phyloP scores from a whole-genome alignment of 805 yeast species.

The Lipomyces anomalus region DNA sequence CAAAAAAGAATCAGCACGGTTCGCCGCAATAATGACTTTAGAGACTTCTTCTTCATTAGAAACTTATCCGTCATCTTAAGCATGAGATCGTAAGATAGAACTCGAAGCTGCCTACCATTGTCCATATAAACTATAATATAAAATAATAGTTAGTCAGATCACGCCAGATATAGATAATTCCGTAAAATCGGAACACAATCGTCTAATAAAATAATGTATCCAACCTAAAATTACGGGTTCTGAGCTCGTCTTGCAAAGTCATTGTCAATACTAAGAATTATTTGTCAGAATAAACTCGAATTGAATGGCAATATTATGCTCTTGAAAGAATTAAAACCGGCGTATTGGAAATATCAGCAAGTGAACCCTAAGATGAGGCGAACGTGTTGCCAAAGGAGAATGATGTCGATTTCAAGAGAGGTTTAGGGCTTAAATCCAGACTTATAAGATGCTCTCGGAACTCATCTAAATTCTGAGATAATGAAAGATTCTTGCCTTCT shows the following conservation, averaged over 20 bases:
- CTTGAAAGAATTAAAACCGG: no score
- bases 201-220: conserved; percentile 58
- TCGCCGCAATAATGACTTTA: conserved; percentile 1
- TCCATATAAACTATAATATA: conserved; percentile 54
- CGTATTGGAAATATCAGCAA: no score
- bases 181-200: background rate
- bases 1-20: conserved; percentile 1
- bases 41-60: background rate
- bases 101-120: conserved; percentile 46
- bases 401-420: no score
- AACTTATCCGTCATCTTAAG: background rate
- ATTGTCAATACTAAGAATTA: conserved; percentile 16
- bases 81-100: background rate
- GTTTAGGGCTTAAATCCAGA: no score
- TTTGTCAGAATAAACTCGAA: no score
- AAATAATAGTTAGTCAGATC: background rate
- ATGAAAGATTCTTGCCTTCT: no score
- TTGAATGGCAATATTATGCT: no score
- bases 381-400: no score
- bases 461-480: no score
- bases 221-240: conserved; percentile 63
- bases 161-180: background rate
- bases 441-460: no score
- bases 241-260: conserved; percentile 46
- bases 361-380: no score